Base-by-base conservation (phyloP, 495 filamentous ascomycete species). In the Evernia prunastri region DNA sequence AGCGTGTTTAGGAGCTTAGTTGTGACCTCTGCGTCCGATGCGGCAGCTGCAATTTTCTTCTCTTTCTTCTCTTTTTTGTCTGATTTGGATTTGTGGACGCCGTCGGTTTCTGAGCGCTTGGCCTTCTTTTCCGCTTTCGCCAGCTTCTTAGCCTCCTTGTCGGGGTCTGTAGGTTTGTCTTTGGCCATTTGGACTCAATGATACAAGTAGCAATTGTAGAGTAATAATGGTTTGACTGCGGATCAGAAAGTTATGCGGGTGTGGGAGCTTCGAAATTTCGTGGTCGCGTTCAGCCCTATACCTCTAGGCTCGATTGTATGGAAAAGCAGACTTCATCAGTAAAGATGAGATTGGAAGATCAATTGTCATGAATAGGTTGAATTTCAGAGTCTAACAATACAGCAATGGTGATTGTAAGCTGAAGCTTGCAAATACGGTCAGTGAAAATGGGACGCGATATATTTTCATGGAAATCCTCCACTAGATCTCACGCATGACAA, bases 71-170 rank as follows among this genome's bases (percentile, higher is more conserved):
- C 80, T 70, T 81, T 81, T 77, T 80, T 83, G 76, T 75, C 59
- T 58, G 64, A 62, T 56, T 49, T 75, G 64, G 75, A 74, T 79
- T 89, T 89, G 74, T 81, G 78, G 62, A 91, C 86, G 63, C 89
- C 90, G 72, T 90, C 86, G 70, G 81, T 87, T 66, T 90, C 88
- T 72, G 86, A 78, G 66, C 85, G 86, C 79, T 89, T 89, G 77
- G 89, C 87, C 79, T 91, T 89, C 82, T 90, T 91, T 80, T 88
- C 84, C 57, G 81, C 78, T 79, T 87, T 88, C 2, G 62, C 62
- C 23, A 53, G 40, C 79, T 88, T 89, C 65, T 87, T 81, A 73
- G 85, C 82, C 78, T 87, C 76, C 27, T 63, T 56, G 5, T 69
- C 71, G 39, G 58, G 42, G 59, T 67, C 78, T 66, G 73, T 69